A percentile compares a stretch with the other conserved stretches of the same genome.
Evolutionary conservation across 768 basidiomycete genomes (phyloP).

Genomic region (Glaciozyma martinii): DNA sequence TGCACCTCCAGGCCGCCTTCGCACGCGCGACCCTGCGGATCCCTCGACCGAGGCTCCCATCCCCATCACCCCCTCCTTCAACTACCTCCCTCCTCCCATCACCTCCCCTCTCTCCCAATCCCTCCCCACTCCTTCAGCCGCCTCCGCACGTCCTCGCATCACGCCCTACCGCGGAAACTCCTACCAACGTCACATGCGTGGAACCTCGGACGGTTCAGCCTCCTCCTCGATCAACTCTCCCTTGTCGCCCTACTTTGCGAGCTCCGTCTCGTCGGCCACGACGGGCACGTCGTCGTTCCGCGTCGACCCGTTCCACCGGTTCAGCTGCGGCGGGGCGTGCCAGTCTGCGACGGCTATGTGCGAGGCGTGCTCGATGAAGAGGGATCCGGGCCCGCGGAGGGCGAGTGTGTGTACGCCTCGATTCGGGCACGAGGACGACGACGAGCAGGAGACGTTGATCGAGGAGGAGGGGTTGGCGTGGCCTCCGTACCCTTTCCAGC

Average conservation of each 20-base stretch:
- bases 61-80: neutral
- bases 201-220: slow-evolving; percentile 13
- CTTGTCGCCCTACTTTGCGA: slow-evolving; percentile 20
- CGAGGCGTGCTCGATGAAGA: slow-evolving; percentile 20
- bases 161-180: neutral
- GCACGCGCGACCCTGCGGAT: neutral
- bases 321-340: slow-evolving; percentile 25
- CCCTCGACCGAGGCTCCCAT: too few species aligned
- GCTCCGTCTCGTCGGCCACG: slow-evolving; percentile 15
- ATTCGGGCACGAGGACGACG: neutral
- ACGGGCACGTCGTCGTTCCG: slow-evolving; percentile 5
- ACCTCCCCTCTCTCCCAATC: neutral
- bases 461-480: slow-evolving; percentile 16
- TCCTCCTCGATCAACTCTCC: slow-evolving; percentile 18
- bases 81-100: neutral
- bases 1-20: slow-evolving; percentile 2
- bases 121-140: neutral
- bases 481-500: slow-evolving; percentile 25
- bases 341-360: slow-evolving; percentile 21
- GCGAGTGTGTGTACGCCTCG: slow-evolving; percentile 4
- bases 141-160: neutral
- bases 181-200: neutral
- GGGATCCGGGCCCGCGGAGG: slow-evolving; percentile 6
- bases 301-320: neutral
- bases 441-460: slow-evolving; percentile 10